Conservation (phyloP, 352 stramenopile genomes). For the Globisporangium megalacanthum region DNA sequence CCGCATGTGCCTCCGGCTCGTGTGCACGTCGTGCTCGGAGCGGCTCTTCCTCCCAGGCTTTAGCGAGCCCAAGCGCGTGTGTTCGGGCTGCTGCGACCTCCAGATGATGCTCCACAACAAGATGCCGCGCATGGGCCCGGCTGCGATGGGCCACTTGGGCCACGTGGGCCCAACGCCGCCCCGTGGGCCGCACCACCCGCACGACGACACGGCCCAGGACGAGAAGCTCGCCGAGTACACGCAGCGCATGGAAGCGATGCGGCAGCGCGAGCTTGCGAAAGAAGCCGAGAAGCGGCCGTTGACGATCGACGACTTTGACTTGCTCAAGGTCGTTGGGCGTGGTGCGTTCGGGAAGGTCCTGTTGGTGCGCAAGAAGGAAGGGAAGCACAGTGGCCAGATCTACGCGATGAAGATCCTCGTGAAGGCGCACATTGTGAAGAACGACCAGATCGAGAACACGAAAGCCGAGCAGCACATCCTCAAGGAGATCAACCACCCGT, state of each 20-base stretch:
- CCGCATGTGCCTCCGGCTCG: slow-evolving; percentile 79
- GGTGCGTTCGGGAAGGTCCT: slow-evolving; percentile 95
- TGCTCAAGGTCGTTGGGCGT: slow-evolving; percentile 94
- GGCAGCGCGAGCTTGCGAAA: slow-evolving; percentile 62
- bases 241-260: slow-evolving; percentile 75
- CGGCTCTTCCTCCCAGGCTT: slow-evolving; percentile 83
- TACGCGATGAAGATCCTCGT: slow-evolving; percentile 95
- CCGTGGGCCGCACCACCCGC: slow-evolving; percentile 4
- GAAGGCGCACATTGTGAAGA: slow-evolving; percentile 91
- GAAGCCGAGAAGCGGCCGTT: slow-evolving; percentile 68
- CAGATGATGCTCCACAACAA: slow-evolving; percentile 89
- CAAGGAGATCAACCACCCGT: slow-evolving; percentile 88
- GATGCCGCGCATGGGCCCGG: slow-evolving; percentile 44
- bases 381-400: slow-evolving; percentile 79
- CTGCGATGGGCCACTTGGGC: slow-evolving; percentile 9
- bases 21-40: slow-evolving; percentile 84
- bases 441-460: slow-evolving; percentile 92
- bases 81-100: slow-evolving; percentile 77
- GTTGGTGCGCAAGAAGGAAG: slow-evolving; percentile 90
- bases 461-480: slow-evolving; percentile 89
- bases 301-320: slow-evolving; percentile 91
- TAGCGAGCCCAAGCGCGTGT: slow-evolving; percentile 83
- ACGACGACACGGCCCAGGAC: slow-evolving; percentile 29
- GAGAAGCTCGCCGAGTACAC: slow-evolving; percentile 59
- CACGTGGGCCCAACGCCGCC: slow-evolving; percentile 6